Base-by-base conservation (phyloP, 208 protist species). In the Borovskyia barvae region DNA sequence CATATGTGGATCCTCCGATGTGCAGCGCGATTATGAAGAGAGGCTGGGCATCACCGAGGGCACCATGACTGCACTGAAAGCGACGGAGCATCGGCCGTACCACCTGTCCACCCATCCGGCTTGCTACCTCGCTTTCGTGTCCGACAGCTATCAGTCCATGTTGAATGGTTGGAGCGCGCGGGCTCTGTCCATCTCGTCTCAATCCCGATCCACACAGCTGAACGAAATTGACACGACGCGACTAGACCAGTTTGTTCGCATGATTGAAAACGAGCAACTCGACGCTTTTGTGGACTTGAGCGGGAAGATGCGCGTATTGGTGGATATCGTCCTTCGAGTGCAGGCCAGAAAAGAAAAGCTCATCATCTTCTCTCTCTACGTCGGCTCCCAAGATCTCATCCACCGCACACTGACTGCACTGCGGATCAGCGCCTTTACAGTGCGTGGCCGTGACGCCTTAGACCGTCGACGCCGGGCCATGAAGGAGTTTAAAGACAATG, bases 361-460 rank as follows among this genome's bases (percentile, higher is more conserved):
- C 12, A 83, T 97, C 40, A 78, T 97, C 19, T 97, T 97, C 60
- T 94, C 86, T 9, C 84, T 94, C 56, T 94, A 93, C 58, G 66
- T 93, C 8, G 82, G 79, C 5, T 64, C 75, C 30, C 88, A 94
- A 41, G 87, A 95, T 39, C 66, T 92, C 22, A 92, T 97, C 25
- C 75, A 80, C 26, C 62, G 80, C 33, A 78, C 68, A 0, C 75
- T 94, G 28, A 79, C 67, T 0, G 77, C 80, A 9, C 63, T 79
- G 30, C 53, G 76, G 2, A 80, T 92, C 40, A 50, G 47, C 42
- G 62, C 73, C 28, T 87, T 78, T 55, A 81, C 75, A 5, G 70
- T 93, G 36, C 82, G 85, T 47, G 82, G 87, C 41, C 76, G 81
- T 7, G 83, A 93, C 66, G 71, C 76, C 28, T 68, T 78, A 33